These are phyloP conservation scores for Populus nigra DNA, from an alignment of 345 rosid species.

Conservation along the genomic window DNA sequence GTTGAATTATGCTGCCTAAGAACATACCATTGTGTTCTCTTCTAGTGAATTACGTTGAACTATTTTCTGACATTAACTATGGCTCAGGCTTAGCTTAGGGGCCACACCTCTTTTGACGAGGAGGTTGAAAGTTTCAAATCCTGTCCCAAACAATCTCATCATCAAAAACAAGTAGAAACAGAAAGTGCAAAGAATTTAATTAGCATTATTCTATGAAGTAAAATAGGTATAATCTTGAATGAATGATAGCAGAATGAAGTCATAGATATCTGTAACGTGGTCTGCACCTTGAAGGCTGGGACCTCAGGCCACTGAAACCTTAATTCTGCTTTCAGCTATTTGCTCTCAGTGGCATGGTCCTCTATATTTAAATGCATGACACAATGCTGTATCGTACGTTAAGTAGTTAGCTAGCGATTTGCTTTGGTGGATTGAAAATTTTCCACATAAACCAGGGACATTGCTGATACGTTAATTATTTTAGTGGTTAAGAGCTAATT, in stretches of 20 bases:
- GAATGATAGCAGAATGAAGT: neutral
- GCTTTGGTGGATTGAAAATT: neutral
- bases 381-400: too few relatives aligned
- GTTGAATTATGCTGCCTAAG: neutral
- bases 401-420: neutral
- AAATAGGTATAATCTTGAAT: neutral
- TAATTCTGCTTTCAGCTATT: neutral
- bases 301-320: neutral
- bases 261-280: neutral
- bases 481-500: neutral
- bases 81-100: neutral
- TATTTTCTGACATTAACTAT: neutral
- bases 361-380: neutral
- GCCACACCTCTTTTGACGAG: neutral
- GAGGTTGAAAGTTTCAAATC: neutral
- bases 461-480: neutral
- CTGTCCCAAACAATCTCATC: neutral
- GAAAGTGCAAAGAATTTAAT: neutral
- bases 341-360: neutral
- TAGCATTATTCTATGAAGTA: neutral
- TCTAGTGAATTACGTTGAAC: slow-evolving; percentile 1
- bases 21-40: neutral
- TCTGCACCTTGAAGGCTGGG: neutral
- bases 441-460: neutral
- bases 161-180: neutral